phyloP scores from a whole-genome alignment of 1,284 basidiomycete genomes.

The Mycosarcoma maydis region DNA sequence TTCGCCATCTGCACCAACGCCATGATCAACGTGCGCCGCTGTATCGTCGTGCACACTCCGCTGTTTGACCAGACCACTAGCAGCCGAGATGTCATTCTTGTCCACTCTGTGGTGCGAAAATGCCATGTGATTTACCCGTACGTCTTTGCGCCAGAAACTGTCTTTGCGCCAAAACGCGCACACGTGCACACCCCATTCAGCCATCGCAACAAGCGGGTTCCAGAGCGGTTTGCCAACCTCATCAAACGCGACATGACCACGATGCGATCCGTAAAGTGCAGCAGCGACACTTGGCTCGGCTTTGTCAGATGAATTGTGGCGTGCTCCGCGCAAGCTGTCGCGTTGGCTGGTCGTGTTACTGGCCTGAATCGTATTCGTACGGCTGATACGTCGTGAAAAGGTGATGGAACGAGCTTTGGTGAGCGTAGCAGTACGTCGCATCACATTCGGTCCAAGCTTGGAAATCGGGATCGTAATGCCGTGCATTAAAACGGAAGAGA shows the following conservation, averaged over 20 bases:
- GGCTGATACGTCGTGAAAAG: slow-evolving; percentile 30
- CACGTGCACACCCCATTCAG: slow-evolving; percentile 28
- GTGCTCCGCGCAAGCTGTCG: slow-evolving; percentile 4
- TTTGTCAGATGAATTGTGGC: slow-evolving; percentile 1
- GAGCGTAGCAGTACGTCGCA: slow-evolving; percentile 49
- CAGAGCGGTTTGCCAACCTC: slow-evolving; percentile 35
- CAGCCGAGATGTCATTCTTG: slow-evolving; percentile 23
- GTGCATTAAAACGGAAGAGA: slow-evolving; percentile 70
- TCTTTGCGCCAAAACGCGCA: slow-evolving; percentile 53
- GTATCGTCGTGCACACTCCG: slow-evolving; percentile 32
- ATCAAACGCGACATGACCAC: slow-evolving; percentile 35
- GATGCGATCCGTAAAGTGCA: slow-evolving; percentile 4
- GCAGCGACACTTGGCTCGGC: neutral
- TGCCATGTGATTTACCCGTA: slow-evolving; percentile 17
- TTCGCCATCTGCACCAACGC: slow-evolving; percentile 18
- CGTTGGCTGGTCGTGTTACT: neutral
- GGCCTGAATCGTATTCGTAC: slow-evolving; percentile 32
- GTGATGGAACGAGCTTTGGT: slow-evolving; percentile 41
- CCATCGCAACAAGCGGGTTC: slow-evolving; percentile 51
- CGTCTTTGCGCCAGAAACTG: slow-evolving; percentile 58
- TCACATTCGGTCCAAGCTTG: slow-evolving; percentile 57
- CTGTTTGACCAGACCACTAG: slow-evolving; percentile 17
- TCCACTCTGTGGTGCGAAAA: slow-evolving; percentile 11
- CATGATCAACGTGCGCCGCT: neutral
- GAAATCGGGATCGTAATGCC: slow-evolving; percentile 66